Base-by-base conservation (phyloP, 1,139 yeast genomes). In the Diutina mesorugosa region DNA sequence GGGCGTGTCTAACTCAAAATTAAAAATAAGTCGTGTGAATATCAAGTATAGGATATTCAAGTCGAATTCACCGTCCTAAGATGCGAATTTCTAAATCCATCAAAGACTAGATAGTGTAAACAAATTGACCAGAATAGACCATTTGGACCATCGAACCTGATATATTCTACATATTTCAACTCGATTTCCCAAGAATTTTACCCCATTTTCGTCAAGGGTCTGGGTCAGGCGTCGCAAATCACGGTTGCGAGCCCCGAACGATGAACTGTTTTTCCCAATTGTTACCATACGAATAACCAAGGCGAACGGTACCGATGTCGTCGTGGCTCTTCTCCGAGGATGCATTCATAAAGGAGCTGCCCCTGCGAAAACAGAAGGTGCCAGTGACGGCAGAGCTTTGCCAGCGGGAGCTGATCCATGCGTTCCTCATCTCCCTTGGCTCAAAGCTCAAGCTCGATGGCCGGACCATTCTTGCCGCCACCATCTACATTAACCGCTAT, bases 311-410 rank as follows among this genome's bases (percentile, higher is more conserved):
- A 47, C 12, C 18, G 21, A 47, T 28, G 21, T 14, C 32, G 53
- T 62, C 68, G 4, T 74, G 78, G 78, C 57, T 73, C 45, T 72
- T 73, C 57, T 63, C 64, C 61, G 76, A 72, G 56, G 67, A 68
- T 12, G 64, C 66, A 10, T 71, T 71, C 55, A 57, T 73, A n/a
- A 62, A 62, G 28, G 58, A 64, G 75, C 78, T 56, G 64, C 69
- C 73, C 71, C 60, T 79, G 95, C 61, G 90, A 90, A 65, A 95
- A 93, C 68, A 79, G 99, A 70, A 83, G 97, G 67, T 99, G 99
- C 26, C 99, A 95, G 74, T 78, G 98, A 62, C 99, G 97, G 1
- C 84, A 5, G 53, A 50, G 45, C 53, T 50, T 6, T 38, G 53
- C 35, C 53, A 50, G n/a, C 64, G 78, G 51, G 77, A 76, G 61